Evolutionary conservation across 2,329 filamentous ascomycete genomes (phyloP).

Genomic region (Berkeleyomyces basicola): DNA sequence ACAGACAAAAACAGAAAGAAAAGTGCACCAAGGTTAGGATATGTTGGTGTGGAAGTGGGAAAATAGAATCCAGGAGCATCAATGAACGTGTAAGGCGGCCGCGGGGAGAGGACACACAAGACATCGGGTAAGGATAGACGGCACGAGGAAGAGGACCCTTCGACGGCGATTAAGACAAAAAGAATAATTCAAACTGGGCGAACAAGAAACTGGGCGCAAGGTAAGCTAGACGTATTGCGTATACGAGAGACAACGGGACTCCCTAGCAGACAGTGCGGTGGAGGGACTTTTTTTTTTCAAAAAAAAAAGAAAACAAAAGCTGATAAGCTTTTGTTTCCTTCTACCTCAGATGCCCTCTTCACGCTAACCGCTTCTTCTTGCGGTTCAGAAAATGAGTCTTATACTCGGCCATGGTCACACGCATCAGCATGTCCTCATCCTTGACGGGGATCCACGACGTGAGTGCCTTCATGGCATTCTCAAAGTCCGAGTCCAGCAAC

Average conservation of each 20-base stretch:
- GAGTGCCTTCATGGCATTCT: conserved; percentile 93
- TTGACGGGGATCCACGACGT: conserved; percentile 89
- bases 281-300: neutral
- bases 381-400: conserved; percentile 27
- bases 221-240: neutral
- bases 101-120: no score
- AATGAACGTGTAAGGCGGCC: no score
- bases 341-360: neutral
- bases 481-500: conserved; percentile 83
- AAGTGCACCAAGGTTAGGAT: no score
- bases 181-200: neutral
- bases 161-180: neutral
- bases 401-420: conserved; percentile 75
- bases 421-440: conserved; percentile 87
- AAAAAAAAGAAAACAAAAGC: neutral
- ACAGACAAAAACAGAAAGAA: no score
- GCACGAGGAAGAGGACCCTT: neutral
- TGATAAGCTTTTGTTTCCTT: neutral
- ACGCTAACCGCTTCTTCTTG: conserved; percentile 11
- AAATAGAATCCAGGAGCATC: no score
- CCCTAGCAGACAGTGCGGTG: neutral
- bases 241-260: neutral
- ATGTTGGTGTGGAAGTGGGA: no score
- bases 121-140: neutral
- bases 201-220: conserved; percentile 6